These are phyloP conservation scores for Penicillium olsonii DNA, from an alignment of 2,329 filamentous ascomycete species.

Conservation along the genomic window DNA sequence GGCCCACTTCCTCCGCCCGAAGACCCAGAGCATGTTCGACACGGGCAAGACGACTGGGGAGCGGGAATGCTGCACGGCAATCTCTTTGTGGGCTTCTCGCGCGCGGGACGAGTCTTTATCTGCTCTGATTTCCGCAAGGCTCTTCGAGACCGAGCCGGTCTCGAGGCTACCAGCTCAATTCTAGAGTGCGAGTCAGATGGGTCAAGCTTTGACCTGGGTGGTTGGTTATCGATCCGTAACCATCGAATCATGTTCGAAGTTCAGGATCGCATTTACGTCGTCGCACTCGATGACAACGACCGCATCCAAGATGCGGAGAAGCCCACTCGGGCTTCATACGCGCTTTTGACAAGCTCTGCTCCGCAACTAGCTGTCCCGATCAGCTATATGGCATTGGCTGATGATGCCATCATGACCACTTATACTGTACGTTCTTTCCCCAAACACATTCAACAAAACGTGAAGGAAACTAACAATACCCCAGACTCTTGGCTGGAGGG, in stretches of 20 bases:
- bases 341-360: constrained; percentile 39
- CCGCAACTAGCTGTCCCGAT: constrained; percentile 46
- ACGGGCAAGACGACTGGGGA: constrained; percentile 50
- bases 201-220: constrained; percentile 47
- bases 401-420: constrained; percentile 51
- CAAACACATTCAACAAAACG: background rate
- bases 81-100: constrained; percentile 48
- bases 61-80: constrained; percentile 47
- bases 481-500: constrained; percentile 35
- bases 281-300: constrained; percentile 41
- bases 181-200: constrained; percentile 47
- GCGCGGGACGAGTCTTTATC: constrained; percentile 46
- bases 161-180: constrained; percentile 33
- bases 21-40: constrained; percentile 27
- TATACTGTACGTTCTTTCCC: constrained; percentile 37
- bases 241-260: constrained; percentile 49
- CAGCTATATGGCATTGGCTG: constrained; percentile 50
- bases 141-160: constrained; percentile 28
- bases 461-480: background rate
- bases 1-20: constrained; percentile 28
- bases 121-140: constrained; percentile 47
- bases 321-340: constrained; percentile 30
- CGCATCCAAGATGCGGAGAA: constrained; percentile 23
- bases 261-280: constrained; percentile 45
- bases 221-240: constrained; percentile 48